Base-by-base conservation (phyloP, 2,329 filamentous ascomycete genomes). In the Fusarium sp. region DNA sequence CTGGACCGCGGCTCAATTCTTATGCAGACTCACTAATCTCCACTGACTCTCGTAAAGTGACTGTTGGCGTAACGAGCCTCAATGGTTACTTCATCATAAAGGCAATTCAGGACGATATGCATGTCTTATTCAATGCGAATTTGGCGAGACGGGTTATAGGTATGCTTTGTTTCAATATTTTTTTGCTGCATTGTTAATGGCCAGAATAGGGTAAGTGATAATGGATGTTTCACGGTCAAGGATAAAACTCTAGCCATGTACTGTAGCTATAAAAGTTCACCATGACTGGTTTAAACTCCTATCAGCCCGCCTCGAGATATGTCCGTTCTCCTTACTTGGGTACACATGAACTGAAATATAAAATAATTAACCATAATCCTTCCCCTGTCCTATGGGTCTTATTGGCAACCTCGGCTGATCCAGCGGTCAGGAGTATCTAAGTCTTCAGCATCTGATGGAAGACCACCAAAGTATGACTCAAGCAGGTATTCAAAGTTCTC, bases 341-440 rank as follows among this genome's bases (percentile, higher is more conserved):
- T 15, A 18, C 6, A 46, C 12, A 44, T 16, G 13, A 12, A 18
- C 13, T 51, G 23, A 30, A 15, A 51, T 38, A 51, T 30, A 38
- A 18, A 30, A 40, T 30, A 51, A 30, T 9, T 30, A 30, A 51
- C 47, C 13, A 40, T 51, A 51, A 51, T 40, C 34, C 47, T 51
- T 38, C 34, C 47, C 47, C 47, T 51, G 16, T 42, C n/a, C 18
- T 12, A 55, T 42, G 33, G 31, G 30, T 15, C 49, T 23, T 23
- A 20, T 30, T 15, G 10, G 23, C 23, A 20, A 23, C 59, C 59
- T 58, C 51, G 61, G 59, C 38, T 50, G 16, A 57, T 50, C 7
- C 44, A 57, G 61, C 59, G 61, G 61, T 64, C 44, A 64, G 38
- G 40, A 45, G 18, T 15, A 34, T 49, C 28, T 49, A 44, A 52